Conservation (phyloP, 2,329 filamentous ascomycete genomes). For the Rhinocladiella similis region DNA sequence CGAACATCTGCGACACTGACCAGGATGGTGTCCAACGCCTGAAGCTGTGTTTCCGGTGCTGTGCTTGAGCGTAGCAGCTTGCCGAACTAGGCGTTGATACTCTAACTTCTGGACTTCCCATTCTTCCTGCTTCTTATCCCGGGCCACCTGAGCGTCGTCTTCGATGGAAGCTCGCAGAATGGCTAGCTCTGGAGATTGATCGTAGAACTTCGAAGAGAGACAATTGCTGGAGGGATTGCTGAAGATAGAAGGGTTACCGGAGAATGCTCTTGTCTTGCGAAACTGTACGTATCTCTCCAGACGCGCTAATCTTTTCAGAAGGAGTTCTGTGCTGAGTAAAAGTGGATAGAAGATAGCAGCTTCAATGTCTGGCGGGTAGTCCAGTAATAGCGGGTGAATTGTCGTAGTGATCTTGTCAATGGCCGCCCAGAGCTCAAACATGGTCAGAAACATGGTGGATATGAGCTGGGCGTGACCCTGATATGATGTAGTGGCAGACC, state of each 20-base stretch:
- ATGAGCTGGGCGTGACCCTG: conserved; percentile 42
- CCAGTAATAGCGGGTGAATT: conserved; percentile 41
- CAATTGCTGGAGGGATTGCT: conserved; percentile 33
- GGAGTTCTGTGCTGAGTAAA: conserved; percentile 42
- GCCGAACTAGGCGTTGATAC: conserved; percentile 34
- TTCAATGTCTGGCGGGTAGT: conserved; percentile 52
- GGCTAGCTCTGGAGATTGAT: conserved; percentile 46
- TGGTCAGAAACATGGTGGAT: conserved; percentile 58
- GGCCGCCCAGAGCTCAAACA: conserved; percentile 61
- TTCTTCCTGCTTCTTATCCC: conserved; percentile 37
- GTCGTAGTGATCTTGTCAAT: conserved; percentile 51
- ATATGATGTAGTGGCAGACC: conserved; percentile 36
- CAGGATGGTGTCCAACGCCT: neutral
- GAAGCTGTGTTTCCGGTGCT: conserved; percentile 6
- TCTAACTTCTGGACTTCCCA: conserved; percentile 31
- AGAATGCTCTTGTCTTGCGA: conserved; percentile 31
- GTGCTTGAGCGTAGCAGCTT: conserved; percentile 5
- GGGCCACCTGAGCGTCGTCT: conserved; percentile 34
- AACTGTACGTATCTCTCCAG: conserved; percentile 51
- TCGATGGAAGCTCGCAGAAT: conserved; percentile 41
- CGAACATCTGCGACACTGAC: conserved; percentile 41
- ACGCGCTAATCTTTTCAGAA: conserved; percentile 48
- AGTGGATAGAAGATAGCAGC: conserved; percentile 44
- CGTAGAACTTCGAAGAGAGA: conserved; percentile 53
- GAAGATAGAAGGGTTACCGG: conserved; percentile 39